Percentiles rank a stretch among this genome's conserved stretches.
phyloP scores from a whole-genome alignment of 257 asterid genomes.

The Salvia hispanica region DNA sequence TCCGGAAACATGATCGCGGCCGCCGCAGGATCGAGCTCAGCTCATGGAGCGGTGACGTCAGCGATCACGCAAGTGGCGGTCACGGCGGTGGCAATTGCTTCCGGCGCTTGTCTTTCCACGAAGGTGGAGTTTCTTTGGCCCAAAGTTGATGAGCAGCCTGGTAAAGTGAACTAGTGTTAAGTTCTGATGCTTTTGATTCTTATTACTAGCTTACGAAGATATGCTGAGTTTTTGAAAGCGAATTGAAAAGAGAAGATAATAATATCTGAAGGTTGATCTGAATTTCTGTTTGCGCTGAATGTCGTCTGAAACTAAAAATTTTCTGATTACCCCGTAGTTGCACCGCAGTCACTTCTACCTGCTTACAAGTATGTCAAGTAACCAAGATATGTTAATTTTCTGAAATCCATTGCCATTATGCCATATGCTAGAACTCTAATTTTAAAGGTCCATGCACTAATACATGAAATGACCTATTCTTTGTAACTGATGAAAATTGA shows the following conservation, averaged over 20 bases:
- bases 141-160: constrained; percentile 78
- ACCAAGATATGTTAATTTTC: neutral
- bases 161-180: constrained; percentile 29
- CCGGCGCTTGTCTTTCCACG: constrained; percentile 97
- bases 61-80: constrained; percentile 93
- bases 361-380: neutral
- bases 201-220: neutral
- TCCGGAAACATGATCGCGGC: constrained; percentile 81
- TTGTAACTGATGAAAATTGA: neutral
- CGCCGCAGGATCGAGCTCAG: constrained; percentile 66
- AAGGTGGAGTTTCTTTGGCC: constrained; percentile 98
- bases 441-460: neutral
- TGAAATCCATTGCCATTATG: constrained; percentile 9
- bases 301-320: constrained; percentile 3
- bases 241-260: neutral
- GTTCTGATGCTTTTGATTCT: neutral
- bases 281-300: neutral
- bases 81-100: constrained; percentile 93
- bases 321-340: constrained; percentile 4
- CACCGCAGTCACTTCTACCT: constrained; percentile 13
- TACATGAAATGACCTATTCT: neutral
- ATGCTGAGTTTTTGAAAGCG: neutral
- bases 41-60: constrained; percentile 88
- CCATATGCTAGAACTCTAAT: neutral
- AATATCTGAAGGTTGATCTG: neutral